phyloP scores from a whole-genome alignment of 345 rosid genomes.

The Dimocarpus longan region DNA sequence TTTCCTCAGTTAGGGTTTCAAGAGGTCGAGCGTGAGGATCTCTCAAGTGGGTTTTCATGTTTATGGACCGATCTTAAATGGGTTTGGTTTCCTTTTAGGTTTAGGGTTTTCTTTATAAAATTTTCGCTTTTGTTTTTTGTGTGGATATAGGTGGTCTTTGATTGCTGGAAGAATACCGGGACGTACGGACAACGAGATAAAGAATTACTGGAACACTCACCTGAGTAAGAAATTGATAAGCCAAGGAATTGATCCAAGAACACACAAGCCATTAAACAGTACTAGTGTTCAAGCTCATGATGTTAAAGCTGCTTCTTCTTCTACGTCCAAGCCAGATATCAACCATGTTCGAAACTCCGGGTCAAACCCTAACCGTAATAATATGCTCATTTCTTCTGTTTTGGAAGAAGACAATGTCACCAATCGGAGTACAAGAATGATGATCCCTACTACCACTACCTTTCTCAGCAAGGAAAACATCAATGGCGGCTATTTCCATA shows the following conservation, averaged over 20 bases:
- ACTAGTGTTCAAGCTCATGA: background rate
- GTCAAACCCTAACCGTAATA: slow-evolving; percentile 13
- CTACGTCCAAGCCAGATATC: slow-evolving; percentile 13
- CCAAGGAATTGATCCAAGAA: slow-evolving; percentile 70
- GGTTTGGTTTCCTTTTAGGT: background rate
- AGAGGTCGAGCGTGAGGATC: background rate
- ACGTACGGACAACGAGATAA: slow-evolving; percentile 66
- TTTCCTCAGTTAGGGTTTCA: background rate
- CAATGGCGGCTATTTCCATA: background rate
- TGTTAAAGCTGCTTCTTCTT: slow-evolving; percentile 18
- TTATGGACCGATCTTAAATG: background rate
- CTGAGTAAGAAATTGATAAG: slow-evolving; percentile 63
- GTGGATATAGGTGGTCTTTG: slow-evolving; percentile 51
- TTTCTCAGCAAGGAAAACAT: slow-evolving; percentile 22
- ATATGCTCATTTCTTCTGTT: slow-evolving; percentile 20
- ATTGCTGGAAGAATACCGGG: slow-evolving; percentile 75
- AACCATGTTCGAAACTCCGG: background rate
- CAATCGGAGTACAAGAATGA: background rate
- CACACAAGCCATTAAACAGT: slow-evolving; percentile 55
- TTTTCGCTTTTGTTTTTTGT: background rate
- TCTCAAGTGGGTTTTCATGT: background rate
- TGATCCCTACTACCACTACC: slow-evolving; percentile 7
- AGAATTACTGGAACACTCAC: slow-evolving; percentile 78
- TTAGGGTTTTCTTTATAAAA: background rate
- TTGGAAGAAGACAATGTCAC: slow-evolving; percentile 20